These are phyloP conservation scores for Furcasterigmium furcatum DNA, from an alignment of 2,329 filamentous ascomycete genomes.

Conservation along the genomic window DNA sequence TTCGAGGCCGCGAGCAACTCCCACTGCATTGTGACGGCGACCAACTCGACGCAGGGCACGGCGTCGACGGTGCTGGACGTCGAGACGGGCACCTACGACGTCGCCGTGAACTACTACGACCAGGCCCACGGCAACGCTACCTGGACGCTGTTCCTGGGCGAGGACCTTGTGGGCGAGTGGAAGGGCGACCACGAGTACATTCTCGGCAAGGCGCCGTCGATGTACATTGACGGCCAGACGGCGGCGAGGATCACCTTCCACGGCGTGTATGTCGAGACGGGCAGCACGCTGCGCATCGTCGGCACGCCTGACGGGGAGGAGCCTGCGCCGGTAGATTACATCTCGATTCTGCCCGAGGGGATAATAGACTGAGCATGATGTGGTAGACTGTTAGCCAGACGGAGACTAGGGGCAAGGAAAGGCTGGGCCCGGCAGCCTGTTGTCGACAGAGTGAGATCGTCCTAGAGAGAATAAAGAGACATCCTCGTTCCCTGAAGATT, in stretches of 20 bases:
- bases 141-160: conserved; percentile 53
- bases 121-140: conserved; percentile 52
- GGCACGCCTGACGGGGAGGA: conserved; percentile 58
- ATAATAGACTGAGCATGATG: conserved; percentile 43
- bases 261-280: conserved; percentile 43
- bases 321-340: conserved; percentile 64
- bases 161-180: conserved; percentile 53
- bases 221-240: conserved; percentile 62
- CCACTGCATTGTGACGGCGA: conserved; percentile 51
- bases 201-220: conserved; percentile 55
- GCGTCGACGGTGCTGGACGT: conserved; percentile 43
- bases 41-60: conserved; percentile 46
- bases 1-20: conserved; percentile 53
- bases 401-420: too few relatives aligned
- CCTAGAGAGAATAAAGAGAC: too few relatives aligned
- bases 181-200: conserved; percentile 54
- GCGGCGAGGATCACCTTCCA: conserved; percentile 60
- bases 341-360: conserved; percentile 57
- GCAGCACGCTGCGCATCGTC: conserved; percentile 51
- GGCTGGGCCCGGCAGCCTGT: too few relatives aligned
- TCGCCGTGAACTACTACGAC: conserved; percentile 67
- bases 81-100: conserved; percentile 52
- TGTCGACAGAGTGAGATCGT: too few relatives aligned
- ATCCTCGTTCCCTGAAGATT: too few relatives aligned
- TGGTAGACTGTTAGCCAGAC: too few relatives aligned